phyloP scores from a whole-genome alignment of 2,329 filamentous ascomycete species.

The Xylariaceae sp. region DNA sequence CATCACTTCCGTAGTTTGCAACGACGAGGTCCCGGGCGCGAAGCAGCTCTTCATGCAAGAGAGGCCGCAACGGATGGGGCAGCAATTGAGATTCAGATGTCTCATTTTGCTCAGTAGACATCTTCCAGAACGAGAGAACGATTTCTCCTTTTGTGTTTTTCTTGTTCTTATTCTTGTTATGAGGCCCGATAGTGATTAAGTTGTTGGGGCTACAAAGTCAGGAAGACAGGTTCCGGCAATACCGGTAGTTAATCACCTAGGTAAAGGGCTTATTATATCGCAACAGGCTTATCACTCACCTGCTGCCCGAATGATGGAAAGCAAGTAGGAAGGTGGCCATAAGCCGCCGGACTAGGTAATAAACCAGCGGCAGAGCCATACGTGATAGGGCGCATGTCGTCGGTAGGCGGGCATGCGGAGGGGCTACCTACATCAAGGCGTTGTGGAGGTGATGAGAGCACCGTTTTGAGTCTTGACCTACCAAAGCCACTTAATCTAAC shows the following conservation, averaged over 20 bases:
- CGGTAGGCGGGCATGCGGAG: slow-evolving; percentile 3
- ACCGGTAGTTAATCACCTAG: slow-evolving; percentile 12
- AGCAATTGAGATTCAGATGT: slow-evolving; percentile 1
- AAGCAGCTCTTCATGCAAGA: slow-evolving; percentile 36
- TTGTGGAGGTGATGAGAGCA: too few relatives aligned
- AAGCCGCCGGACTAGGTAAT: slow-evolving; percentile 5
- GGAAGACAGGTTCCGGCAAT: background rate
- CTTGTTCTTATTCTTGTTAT: background rate
- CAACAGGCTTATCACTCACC: slow-evolving; percentile 15
- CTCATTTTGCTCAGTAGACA: slow-evolving; percentile 15
- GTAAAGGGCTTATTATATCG: slow-evolving; percentile 11
- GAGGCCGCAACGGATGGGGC: slow-evolving; percentile 39
- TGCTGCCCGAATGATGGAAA: slow-evolving; percentile 1
- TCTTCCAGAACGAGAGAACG: background rate
- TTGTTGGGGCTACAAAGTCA: background rate
- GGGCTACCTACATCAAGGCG: too few relatives aligned
- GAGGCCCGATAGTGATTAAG: background rate
- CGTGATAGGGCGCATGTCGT: slow-evolving; percentile 18
- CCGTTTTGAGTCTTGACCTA: too few relatives aligned
- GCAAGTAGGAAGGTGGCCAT: slow-evolving; percentile 13
- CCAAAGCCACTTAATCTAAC: too few relatives aligned
- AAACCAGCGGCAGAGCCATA: background rate
- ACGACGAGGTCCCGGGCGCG: slow-evolving; percentile 36
- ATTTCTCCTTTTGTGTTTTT: background rate
- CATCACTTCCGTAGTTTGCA: slow-evolving; percentile 33